Evolutionary conservation across 2,329 filamentous ascomycete genomes (phyloP), one percentile per base, ranked within the genome.

Genomic region (Curvularia hawaiiensis): DNA sequence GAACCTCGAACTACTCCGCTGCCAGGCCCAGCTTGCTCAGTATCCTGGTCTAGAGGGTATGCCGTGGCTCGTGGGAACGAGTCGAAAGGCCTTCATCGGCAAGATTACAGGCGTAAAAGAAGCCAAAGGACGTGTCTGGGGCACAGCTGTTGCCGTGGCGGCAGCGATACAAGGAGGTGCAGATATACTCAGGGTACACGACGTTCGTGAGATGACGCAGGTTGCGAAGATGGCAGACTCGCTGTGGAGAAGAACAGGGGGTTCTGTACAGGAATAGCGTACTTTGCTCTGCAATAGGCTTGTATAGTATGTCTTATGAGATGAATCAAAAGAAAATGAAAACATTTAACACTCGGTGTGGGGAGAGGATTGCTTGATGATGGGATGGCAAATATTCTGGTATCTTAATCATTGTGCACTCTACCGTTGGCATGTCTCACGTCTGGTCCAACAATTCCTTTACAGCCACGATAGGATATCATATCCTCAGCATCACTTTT

Each of bases 111-210:
- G 90, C 0, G 90, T 92, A 1, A 77, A 84, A 59, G 85, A 87
- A 65, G 85, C 92, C 0, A 83, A 81, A 59, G 85, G 92, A 66
- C 84, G 94, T 60, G 82, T 84, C 9, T 95, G 88, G 87, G 95
- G 95, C 11, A 98, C 95, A 3, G 93, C 92, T 11, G 92, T 91
- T 11, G 91, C 92, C 0, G 90, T 98, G 9, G 89, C 90, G 3
- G 92, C 92, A 7, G 91, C 92, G 45, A 84, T 99, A 30, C 86
- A 89, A 60, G 91, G 91, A 7, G 95, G 95, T 3, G 93, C 93
- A 24, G 93, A 98, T 79, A 87, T 99, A 57, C 88, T 98, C 45
- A 84, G 95, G 50, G 92, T 99, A 41, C 95, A 99, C 78, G 94
- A 98, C 79, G 90, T 93, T 14, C 78, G 81, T 54, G 90, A 95